These are phyloP conservation scores for Tolypocladium album DNA, from an alignment of 2,329 filamentous ascomycete species.

Conservation along the genomic window DNA sequence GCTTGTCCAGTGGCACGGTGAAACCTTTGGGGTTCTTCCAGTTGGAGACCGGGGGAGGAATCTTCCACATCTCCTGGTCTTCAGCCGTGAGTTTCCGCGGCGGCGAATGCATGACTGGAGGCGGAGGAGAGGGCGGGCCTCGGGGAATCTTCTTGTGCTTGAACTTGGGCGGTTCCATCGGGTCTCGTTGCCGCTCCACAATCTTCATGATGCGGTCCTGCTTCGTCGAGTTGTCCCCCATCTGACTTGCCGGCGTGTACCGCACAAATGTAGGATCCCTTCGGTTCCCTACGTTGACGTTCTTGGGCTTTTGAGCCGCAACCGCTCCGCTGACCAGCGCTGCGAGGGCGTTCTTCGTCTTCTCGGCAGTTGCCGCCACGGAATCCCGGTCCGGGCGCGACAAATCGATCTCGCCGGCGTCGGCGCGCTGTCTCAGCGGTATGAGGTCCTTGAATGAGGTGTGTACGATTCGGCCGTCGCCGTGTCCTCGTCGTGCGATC, in stretches of 20 bases:
- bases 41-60: constrained; percentile 77
- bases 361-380: constrained; percentile 73
- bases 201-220: constrained; percentile 98
- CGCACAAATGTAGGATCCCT: constrained; percentile 87
- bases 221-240: constrained; percentile 79
- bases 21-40: constrained; percentile 99
- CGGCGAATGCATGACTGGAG: constrained; percentile 90
- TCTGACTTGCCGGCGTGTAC: constrained; percentile 93
- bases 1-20: constrained; percentile 90
- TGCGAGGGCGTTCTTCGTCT: constrained; percentile 78
- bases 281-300: constrained; percentile 68
- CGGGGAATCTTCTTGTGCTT: constrained; percentile 98
- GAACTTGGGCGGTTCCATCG: constrained; percentile 95
- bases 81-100: constrained; percentile 91
- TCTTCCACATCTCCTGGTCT: constrained; percentile 95
- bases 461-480: constrained; percentile 75
- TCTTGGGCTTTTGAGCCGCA: constrained; percentile 91
- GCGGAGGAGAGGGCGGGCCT: constrained; percentile 83
- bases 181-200: constrained; percentile 84
- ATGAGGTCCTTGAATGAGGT: constrained; percentile 96
- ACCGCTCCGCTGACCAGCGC: constrained; percentile 76
- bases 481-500: constrained; percentile 82
- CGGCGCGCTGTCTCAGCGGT: constrained; percentile 81
- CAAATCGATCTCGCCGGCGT: constrained; percentile 83
- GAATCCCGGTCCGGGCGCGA: constrained; percentile 77